These are phyloP conservation scores for Ploettnerulaceae sp. DNA, from an alignment of 2,329 filamentous ascomycete genomes.

Conservation along the genomic window DNA sequence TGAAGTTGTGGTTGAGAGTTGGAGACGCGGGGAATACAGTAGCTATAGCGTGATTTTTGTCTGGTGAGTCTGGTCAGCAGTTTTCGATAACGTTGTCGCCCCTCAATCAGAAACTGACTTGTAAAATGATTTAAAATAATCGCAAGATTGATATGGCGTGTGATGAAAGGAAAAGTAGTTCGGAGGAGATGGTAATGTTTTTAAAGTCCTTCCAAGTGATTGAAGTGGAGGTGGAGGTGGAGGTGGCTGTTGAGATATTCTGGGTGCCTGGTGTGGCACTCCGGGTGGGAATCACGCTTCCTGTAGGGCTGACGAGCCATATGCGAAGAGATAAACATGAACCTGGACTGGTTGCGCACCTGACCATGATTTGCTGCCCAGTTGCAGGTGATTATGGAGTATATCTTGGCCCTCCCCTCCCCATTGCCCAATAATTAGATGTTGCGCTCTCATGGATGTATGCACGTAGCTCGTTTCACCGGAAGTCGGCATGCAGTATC, in stretches of 20 bases:
- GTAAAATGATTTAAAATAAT: neutral
- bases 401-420: neutral
- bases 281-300: neutral
- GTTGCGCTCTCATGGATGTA: slow-evolving; percentile 1
- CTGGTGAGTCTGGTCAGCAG: neutral
- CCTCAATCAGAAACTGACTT: neutral
- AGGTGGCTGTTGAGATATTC: neutral
- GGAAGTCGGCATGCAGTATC: slow-evolving; percentile 1
- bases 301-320: slow-evolving; percentile 13
- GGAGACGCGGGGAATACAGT: neutral
- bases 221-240: slow-evolving; percentile 1
- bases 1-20: neutral
- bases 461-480: slow-evolving; percentile 6
- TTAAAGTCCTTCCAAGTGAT: too few relatives aligned
- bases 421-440: slow-evolving; percentile 12
- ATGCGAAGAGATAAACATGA: too few relatives aligned
- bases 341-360: slow-evolving; percentile 1
- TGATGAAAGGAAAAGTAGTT: neutral
- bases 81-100: neutral
- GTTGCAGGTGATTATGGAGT: neutral
- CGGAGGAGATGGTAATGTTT: slow-evolving; percentile 5
- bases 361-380: slow-evolving; percentile 13
- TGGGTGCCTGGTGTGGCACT: slow-evolving; percentile 3
- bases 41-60: neutral
- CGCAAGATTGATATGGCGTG: neutral